Base-by-base conservation (phyloP, 1,284 basidiomycete genomes). In the Mrakiaceae sp. region DNA sequence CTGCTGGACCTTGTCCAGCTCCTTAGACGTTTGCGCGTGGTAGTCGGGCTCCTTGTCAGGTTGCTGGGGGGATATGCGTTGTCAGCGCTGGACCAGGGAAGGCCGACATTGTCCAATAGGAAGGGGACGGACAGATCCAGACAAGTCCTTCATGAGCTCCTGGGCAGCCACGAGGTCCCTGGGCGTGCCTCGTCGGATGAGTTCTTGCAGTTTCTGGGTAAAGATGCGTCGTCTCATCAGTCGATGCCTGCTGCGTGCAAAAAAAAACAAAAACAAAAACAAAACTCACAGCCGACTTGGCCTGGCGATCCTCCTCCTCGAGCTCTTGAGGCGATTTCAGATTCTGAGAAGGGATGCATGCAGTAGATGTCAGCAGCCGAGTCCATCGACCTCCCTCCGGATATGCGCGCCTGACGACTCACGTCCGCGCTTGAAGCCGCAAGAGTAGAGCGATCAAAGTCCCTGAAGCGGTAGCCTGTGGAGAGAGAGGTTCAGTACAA, bases 251-350 rank as follows among this genome's bases (percentile, higher is more conserved):
- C 27, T 27, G 27, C 27, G 27, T 27, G 27, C 27, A 27, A 27
- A 27, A 27, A 27, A 27, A 27, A 27, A 27, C 27, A 27, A 27
- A 27, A 27, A 27, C 27, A 27, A 27, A 27, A 27, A 27, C 27
- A 27, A 27, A 27, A 72, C 79, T 69, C 65, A 80, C 80, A 5
- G 95, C 95, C 1, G 87, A 87, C 75, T 98, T 96, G 0, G 95
- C 96, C 64, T 87, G 87, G 40, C 95, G 82, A 74, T 98, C 96
- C 73, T 98, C 96, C 69, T 87, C 87, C 73, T 99, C 96, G 3
- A 99, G 84, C 77, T 99, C 95, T 66, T 95, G 91, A 0, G 95
- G 93, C 0, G 90, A 87, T 79, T 96, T 97, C 44, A 98, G 79
- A 68, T 87, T 89, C 87, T 94, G 70, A 39, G n/a, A 47, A 42